Conservation (phyloP, 2,329 filamentous ascomycete genomes). For the Ascochyta clinopodiicola region DNA sequence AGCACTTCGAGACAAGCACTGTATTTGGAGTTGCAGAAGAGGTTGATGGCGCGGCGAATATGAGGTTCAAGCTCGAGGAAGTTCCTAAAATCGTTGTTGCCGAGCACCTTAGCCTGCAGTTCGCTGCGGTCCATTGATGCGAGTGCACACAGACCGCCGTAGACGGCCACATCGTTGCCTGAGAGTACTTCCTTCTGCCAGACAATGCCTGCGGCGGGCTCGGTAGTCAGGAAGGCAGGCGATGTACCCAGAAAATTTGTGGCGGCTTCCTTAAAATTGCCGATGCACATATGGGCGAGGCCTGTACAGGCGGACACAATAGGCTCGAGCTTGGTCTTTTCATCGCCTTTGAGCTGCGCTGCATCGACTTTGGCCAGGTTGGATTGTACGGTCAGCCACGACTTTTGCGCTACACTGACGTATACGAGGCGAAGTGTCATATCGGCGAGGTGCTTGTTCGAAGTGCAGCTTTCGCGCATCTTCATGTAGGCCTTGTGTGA, state of each 20-base stretch:
- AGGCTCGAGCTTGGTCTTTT: conserved; percentile 62
- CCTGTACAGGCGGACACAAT: conserved; percentile 72
- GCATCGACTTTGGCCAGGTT: conserved; percentile 65
- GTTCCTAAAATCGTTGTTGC: conserved; percentile 83
- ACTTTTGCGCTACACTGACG: conserved; percentile 75
- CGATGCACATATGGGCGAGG: conserved; percentile 64
- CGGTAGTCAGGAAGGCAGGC: conserved; percentile 52
- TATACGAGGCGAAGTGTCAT: conserved; percentile 80
- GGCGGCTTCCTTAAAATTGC: conserved; percentile 72
- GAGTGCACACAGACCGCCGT: conserved; percentile 87
- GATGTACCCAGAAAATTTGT: conserved; percentile 71
- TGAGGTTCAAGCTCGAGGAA: conserved; percentile 94
- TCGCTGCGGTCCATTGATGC: conserved; percentile 84
- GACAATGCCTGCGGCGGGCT: conserved; percentile 56
- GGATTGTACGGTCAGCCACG: conserved; percentile 74
- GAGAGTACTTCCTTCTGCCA: conserved; percentile 75
- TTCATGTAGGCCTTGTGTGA: conserved; percentile 80
- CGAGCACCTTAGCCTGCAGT: conserved; percentile 77
- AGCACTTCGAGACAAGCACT: conserved; percentile 82
- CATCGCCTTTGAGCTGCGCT: conserved; percentile 62
- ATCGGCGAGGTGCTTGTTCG: conserved; percentile 80
- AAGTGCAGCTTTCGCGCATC: conserved; percentile 91
- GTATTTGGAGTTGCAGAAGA: conserved; percentile 92
- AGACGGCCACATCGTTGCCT: conserved; percentile 88
- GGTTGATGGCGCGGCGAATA: conserved; percentile 85